phyloP scores from a whole-genome alignment of 2,329 filamentous ascomycete genomes.

The Epicoccum sorghinum region DNA sequence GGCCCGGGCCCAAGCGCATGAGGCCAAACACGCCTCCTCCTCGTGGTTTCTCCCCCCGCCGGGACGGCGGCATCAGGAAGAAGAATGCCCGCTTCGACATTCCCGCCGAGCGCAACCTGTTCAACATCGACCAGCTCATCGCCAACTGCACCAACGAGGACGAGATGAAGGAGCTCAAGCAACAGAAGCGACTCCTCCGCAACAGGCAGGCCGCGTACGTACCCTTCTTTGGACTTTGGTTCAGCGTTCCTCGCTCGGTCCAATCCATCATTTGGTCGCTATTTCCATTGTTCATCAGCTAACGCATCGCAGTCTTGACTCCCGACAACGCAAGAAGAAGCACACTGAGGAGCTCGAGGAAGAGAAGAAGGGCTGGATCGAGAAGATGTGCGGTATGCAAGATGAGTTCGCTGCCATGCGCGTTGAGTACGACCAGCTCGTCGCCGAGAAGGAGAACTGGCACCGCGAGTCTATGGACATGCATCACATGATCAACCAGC shows the following conservation, averaged over 20 bases:
- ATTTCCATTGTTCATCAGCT: constrained; percentile 40
- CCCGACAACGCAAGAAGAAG: constrained; percentile 95
- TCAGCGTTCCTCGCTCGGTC: constrained; percentile 39
- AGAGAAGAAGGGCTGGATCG: constrained; percentile 91
- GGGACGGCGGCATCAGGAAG: constrained; percentile 92
- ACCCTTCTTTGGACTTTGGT: constrained; percentile 53
- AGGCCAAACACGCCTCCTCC: constrained; percentile 70
- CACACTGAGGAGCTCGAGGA: constrained; percentile 96
- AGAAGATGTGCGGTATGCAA: constrained; percentile 77
- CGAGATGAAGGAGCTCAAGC: constrained; percentile 97
- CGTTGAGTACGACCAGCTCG: constrained; percentile 60
- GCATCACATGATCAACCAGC: constrained; percentile 74
- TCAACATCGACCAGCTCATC: constrained; percentile 94
- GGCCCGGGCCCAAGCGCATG: constrained; percentile 61
- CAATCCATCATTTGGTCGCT: constrained; percentile 40
- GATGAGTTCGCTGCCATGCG: constrained; percentile 74
- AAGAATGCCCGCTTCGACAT: constrained; percentile 99
- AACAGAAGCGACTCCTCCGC: constrained; percentile 91
- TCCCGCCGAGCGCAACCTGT: constrained; percentile 87
- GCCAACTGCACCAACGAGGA: constrained; percentile 85
- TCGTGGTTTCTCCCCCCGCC: constrained; percentile 75
- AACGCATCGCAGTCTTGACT: constrained; percentile 75
- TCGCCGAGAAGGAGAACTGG: constrained; percentile 67
- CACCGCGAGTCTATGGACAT: constrained; percentile 75
- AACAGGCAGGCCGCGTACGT: constrained; percentile 95